A percentile compares a stretch with the other conserved stretches of the same genome.
These are phyloP conservation scores for Picochlorum sp. DNA, from an alignment of 139 green algal species.

Conservation along the genomic window DNA sequence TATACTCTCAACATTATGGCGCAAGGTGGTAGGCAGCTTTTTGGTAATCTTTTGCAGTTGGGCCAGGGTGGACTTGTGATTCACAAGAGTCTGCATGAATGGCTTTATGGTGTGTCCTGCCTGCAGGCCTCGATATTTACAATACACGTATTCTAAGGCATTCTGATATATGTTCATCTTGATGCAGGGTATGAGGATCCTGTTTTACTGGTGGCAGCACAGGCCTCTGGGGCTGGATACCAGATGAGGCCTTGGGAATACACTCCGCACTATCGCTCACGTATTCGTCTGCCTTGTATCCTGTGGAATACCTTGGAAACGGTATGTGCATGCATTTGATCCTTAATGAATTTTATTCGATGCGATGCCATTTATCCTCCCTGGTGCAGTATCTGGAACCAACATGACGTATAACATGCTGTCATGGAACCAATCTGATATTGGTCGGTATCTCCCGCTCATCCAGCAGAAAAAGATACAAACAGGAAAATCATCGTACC, in stretches of 20 bases:
- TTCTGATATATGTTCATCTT: no score
- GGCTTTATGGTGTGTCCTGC: conserved; percentile 17
- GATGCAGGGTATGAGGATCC: conserved; percentile 17
- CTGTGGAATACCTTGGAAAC: conserved; percentile 13
- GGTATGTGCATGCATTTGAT: not conserved
- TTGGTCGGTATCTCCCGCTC: conserved; percentile 16
- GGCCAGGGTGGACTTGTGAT: conserved; percentile 21
- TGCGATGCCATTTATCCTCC: no score
- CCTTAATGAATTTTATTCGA: no score
- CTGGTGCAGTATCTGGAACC: conserved; percentile 3
- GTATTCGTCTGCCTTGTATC: conserved; percentile 2
- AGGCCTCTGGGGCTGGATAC: not conserved
- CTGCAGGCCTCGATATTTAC: no score
- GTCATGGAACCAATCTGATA: conserved; percentile 11
- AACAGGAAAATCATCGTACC: conserved; percentile 11
- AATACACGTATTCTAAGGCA: no score
- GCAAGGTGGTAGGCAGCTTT: conserved; percentile 7
- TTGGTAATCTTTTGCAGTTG: not conserved
- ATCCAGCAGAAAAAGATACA: conserved; percentile 20
- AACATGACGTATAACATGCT: not conserved
- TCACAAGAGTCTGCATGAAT: conserved; percentile 11
- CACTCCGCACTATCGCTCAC: conserved; percentile 1
- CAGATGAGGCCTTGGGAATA: conserved; percentile 11
- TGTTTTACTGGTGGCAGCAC: conserved; percentile 9
- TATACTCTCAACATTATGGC: conserved; percentile 17